Evolutionary conservation across 768 basidiomycete genomes (phyloP).

Genomic region (Boletales sp.): DNA sequence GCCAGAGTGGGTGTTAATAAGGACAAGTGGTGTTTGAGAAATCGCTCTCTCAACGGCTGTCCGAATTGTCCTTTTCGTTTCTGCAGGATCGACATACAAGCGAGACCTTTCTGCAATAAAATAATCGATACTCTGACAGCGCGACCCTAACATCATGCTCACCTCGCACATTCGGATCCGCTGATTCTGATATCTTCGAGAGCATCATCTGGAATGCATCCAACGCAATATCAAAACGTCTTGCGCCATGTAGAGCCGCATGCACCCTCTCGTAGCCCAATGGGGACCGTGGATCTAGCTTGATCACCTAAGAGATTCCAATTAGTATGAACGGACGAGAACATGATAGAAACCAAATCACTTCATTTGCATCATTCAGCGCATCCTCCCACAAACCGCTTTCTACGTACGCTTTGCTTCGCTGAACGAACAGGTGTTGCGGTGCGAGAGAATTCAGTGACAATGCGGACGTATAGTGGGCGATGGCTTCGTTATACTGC

Average conservation of each 20-base stretch:
- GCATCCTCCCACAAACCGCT: constrained; percentile 1
- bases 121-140: too few species aligned
- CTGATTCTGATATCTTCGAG: constrained; percentile 2
- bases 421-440: not conserved
- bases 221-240: not conserved
- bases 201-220: constrained; percentile 8
- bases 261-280: constrained; percentile 10
- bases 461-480: constrained; percentile 4
- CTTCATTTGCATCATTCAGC: constrained; percentile 7
- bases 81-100: too few species aligned
- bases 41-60: not conserved
- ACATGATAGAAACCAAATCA: not conserved
- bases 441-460: not conserved
- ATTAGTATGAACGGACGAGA: not conserved
- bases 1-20: constrained; percentile 10
- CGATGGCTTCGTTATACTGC: constrained; percentile 1
- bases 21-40: not conserved
- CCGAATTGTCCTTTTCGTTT: not conserved
- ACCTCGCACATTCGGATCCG: constrained; percentile 1
- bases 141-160: not conserved
- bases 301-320: constrained; percentile 2
- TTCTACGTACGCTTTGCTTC: constrained; percentile 1
- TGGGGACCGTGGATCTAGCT: constrained; percentile 4
- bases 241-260: constrained; percentile 1
- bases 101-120: too few species aligned